phyloP scores from a whole-genome alignment of 2,329 filamentous ascomycete genomes.

The Talaromyces sp. region DNA sequence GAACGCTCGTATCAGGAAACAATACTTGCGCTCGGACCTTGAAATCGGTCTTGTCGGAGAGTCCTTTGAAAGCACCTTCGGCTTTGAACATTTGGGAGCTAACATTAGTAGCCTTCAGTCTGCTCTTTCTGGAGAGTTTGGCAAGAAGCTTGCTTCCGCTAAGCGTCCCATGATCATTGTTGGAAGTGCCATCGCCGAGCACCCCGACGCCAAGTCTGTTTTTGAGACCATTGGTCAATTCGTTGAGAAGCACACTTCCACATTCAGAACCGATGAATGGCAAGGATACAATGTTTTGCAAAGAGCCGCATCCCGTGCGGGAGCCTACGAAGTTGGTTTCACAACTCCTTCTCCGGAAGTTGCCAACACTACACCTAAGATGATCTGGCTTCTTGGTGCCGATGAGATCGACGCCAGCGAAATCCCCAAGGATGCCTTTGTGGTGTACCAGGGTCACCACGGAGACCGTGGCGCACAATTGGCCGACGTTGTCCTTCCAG shows the following conservation, averaged over 20 bases:
- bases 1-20: conserved; percentile 95
- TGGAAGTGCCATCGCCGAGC: conserved; percentile 87
- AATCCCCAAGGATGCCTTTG: conserved; percentile 91
- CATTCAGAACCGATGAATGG: conserved; percentile 87
- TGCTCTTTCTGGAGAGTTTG: conserved; percentile 79
- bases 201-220: conserved; percentile 84
- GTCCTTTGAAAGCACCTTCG: conserved; percentile 88
- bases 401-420: conserved; percentile 83
- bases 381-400: conserved; percentile 93
- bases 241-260: conserved; percentile 86
- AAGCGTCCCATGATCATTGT: conserved; percentile 96
- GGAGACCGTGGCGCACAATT: conserved; percentile 90
- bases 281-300: conserved; percentile 97
- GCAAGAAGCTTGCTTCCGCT: conserved; percentile 83
- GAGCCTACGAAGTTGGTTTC: conserved; percentile 95
- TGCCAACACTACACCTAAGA: conserved; percentile 83
- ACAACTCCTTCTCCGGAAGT: conserved; percentile 77
- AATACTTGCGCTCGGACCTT: conserved; percentile 92
- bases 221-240: conserved; percentile 89
- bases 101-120: conserved; percentile 78
- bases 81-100: conserved; percentile 83
- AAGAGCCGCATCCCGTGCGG: conserved; percentile 83
- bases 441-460: conserved; percentile 97
- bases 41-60: conserved; percentile 90
- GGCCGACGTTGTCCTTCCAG: conserved; percentile 89